Evolutionary conservation across 345 rosid species (phyloP), one percentile per base, ranked within the genome.

Genomic region (Gossypioides kirkii): DNA sequence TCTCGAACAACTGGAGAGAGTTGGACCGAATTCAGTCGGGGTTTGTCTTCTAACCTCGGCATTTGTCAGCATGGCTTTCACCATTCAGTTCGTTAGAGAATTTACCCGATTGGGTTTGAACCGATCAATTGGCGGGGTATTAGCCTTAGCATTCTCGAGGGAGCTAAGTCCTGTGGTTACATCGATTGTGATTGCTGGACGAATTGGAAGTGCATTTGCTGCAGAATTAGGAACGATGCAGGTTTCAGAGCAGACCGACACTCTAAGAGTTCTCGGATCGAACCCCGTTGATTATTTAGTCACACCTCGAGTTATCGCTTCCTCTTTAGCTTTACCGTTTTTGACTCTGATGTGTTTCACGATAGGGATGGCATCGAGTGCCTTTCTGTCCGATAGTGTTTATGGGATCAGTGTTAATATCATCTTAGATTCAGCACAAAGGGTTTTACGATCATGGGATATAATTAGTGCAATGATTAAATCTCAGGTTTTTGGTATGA

Each of bases 31-130:
- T 72, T 91, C 96, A 1, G 86, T 91, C 2, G 96, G 96, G 61
- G 91, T 91, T 42, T 90, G 96, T 28, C 91, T 91, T 74, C 77
- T 91, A 61, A 91, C 93, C 32, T 77, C 96, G 0, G 89, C 93
- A 8, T 91, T 91, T 73, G 93, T 91, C 26, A 91, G 96, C 10
- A 90, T 88, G 96, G 96, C 96, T 43, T 90, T 90, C 81, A 88
- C 91, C 0, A 90, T 88, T 80, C 96, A 90, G 74, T 90, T 90
- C 70, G 93, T 90, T 22, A 81, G 96, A 77, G 93, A 90, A 79
- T 90, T 90, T 78, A 90, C 91, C 10, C 83, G 90, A 56, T 70
- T 90, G 46, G 93, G 96, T 38, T 81, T 90, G 52, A 87, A 88
- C 73, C 78, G 93, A 80, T 81, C 93, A 56, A 84, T 90, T 2